phyloP scores from a whole-genome alignment of 192 early-diverging fungal genomes.

The Phlyctochytrium planicorne region DNA sequence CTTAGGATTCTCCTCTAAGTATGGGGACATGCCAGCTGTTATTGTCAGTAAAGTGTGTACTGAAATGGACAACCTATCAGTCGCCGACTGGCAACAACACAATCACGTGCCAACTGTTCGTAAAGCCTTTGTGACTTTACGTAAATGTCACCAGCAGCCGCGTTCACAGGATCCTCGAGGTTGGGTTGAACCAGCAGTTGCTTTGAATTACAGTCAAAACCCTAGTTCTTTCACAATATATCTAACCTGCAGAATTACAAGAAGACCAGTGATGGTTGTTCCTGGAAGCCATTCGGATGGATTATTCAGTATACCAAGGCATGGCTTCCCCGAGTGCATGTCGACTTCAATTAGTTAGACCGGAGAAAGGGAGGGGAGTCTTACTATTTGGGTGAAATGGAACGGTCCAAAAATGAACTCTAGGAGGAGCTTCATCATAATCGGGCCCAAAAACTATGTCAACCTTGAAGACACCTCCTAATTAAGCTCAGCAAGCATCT shows the following conservation, averaged over 20 bases:
- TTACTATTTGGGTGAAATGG: slow-evolving; percentile 57
- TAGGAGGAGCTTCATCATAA: slow-evolving; percentile 49
- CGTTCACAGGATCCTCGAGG: slow-evolving; percentile 43
- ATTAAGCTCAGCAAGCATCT: background rate
- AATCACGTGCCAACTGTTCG: slow-evolving; percentile 49
- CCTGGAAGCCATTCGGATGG: slow-evolving; percentile 34
- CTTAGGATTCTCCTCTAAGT: slow-evolving; percentile 23
- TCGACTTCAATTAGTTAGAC: slow-evolving; percentile 39
- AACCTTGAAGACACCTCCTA: slow-evolving; percentile 43
- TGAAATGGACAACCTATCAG: slow-evolving; percentile 24
- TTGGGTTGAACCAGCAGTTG: slow-evolving; percentile 43
- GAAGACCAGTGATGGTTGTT: slow-evolving; percentile 28
- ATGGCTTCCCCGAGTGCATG: slow-evolving; percentile 42
- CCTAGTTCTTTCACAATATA: background rate
- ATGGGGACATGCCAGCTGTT: too few relatives aligned
- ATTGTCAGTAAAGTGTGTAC: too few relatives aligned
- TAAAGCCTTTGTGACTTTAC: slow-evolving; percentile 40
- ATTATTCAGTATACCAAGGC: slow-evolving; percentile 39
- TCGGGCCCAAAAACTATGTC: slow-evolving; percentile 42
- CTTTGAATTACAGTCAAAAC: slow-evolving; percentile 5
- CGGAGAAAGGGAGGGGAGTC: background rate
- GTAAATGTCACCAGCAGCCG: slow-evolving; percentile 45
- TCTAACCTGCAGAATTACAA: slow-evolving; percentile 41
- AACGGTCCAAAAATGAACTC: slow-evolving; percentile 48
- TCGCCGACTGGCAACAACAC: slow-evolving; percentile 47